Percentiles rank a stretch among this genome's conserved stretches.
These are phyloP conservation scores for Penicillium canariense DNA, from an alignment of 495 filamentous ascomycete genomes.

Conservation along the genomic window DNA sequence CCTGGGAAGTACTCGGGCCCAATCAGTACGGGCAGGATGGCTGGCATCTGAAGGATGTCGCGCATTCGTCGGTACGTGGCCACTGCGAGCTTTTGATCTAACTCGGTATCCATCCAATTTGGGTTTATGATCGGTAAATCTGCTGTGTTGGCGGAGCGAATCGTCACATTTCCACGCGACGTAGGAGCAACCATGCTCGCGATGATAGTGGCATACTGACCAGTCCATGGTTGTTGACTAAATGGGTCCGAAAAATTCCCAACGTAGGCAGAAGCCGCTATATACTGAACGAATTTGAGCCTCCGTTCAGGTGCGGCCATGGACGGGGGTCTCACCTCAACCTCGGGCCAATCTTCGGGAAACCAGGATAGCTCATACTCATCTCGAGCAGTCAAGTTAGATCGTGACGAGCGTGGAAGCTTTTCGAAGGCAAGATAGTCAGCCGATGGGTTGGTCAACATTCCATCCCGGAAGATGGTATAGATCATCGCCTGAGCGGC, in stretches of 20 bases:
- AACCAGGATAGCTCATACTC: slow-evolving; percentile 37
- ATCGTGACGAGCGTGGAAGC: slow-evolving; percentile 22
- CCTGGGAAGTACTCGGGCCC: slow-evolving; percentile 56
- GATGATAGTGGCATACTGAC: slow-evolving; percentile 48
- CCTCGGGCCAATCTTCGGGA: slow-evolving; percentile 57
- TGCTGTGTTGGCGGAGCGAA: slow-evolving; percentile 36
- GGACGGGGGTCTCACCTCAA: slow-evolving; percentile 35
- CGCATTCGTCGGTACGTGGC: slow-evolving; percentile 52
- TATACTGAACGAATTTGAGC: slow-evolving; percentile 21
- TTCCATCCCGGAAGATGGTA: slow-evolving; percentile 23
- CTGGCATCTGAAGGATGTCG: slow-evolving; percentile 28
- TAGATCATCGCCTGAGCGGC: slow-evolving; percentile 10
- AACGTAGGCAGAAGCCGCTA: slow-evolving; percentile 35
- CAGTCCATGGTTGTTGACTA: slow-evolving; percentile 33
- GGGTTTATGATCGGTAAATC: slow-evolving; percentile 55
- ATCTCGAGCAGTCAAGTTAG: slow-evolving; percentile 18
- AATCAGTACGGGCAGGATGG: slow-evolving; percentile 36
- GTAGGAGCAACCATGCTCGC: slow-evolving; percentile 44
- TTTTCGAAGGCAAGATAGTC: slow-evolving; percentile 54
- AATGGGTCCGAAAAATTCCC: slow-evolving; percentile 45
- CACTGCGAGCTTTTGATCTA: slow-evolving; percentile 53
- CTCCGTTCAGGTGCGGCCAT: background rate
- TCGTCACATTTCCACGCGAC: slow-evolving; percentile 54
- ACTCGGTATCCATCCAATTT: slow-evolving; percentile 51
- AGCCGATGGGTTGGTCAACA: slow-evolving; percentile 40